These are phyloP conservation scores for Ramaria sp. DNA, from an alignment of 768 basidiomycete species.

Conservation along the genomic window DNA sequence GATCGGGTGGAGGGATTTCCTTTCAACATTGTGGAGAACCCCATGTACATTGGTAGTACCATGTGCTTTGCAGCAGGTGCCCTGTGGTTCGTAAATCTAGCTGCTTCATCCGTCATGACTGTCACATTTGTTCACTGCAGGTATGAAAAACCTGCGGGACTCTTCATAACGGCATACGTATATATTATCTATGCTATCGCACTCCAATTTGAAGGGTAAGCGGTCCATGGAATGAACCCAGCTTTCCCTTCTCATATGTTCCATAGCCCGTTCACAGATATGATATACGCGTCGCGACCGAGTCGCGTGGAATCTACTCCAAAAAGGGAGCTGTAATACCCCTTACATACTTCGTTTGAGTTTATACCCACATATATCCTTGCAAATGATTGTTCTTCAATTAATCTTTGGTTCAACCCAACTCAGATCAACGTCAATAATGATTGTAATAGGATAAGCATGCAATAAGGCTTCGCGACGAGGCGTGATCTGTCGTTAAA, in stretches of 20 bases:
- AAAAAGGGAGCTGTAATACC: conserved; percentile 6
- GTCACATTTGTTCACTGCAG: conserved; percentile 24
- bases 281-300: conserved; percentile 61
- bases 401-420: too few relatives aligned
- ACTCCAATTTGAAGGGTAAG: conserved; percentile 82
- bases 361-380: too few relatives aligned
- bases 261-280: conserved; percentile 64
- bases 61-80: conserved; percentile 81
- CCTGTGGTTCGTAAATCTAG: conserved; percentile 52
- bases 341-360: too few relatives aligned
- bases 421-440: too few relatives aligned
- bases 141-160: conserved; percentile 78
- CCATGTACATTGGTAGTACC: conserved; percentile 96
- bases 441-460: too few relatives aligned
- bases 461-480: too few relatives aligned
- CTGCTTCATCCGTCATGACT: neutral
- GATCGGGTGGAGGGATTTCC: conserved; percentile 63
- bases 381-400: too few relatives aligned
- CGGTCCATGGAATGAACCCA: conserved; percentile 7
- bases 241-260: conserved; percentile 1
- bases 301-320: neutral
- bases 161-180: conserved; percentile 72
- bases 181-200: conserved; percentile 79
- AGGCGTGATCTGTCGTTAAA: too few relatives aligned
- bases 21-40: conserved; percentile 85